Evolutionary conservation across 2,329 filamentous ascomycete genomes (phyloP).

Genomic region (Fusarium denticulatum): DNA sequence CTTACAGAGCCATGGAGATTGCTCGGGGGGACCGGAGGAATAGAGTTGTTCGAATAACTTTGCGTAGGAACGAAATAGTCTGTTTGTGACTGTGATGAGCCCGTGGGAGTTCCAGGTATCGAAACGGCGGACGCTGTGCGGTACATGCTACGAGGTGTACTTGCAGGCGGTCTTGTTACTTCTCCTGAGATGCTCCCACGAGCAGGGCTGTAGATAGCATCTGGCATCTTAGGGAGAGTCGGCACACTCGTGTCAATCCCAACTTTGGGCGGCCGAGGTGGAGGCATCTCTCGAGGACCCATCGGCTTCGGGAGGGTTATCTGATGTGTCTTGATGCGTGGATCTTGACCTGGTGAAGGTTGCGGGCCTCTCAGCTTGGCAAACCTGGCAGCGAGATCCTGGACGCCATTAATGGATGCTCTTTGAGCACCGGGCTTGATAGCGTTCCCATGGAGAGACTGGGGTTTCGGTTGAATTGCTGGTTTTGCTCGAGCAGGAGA

Average conservation of each 20-base stretch:
- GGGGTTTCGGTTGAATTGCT: conserved; percentile 72
- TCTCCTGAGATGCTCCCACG: conserved; percentile 75
- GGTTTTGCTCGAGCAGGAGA: conserved; percentile 53
- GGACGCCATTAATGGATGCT: conserved; percentile 47
- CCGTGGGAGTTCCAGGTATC: conserved; percentile 42
- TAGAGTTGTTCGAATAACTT: conserved; percentile 39
- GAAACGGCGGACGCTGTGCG: conserved; percentile 65
- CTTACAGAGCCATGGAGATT: conserved; percentile 56
- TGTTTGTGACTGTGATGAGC: conserved; percentile 42
- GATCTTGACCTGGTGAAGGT: conserved; percentile 58
- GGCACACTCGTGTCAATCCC: conserved; percentile 63
- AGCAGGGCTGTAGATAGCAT: conserved; percentile 82
- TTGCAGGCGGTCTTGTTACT: conserved; percentile 71
- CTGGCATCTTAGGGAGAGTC: conserved; percentile 74
- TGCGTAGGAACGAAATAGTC: conserved; percentile 48
- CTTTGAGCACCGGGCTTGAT: conserved; percentile 46
- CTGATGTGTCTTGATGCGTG: conserved; percentile 62
- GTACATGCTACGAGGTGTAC: conserved; percentile 71
- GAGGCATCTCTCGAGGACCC: conserved; percentile 65
- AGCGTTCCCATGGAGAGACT: conserved; percentile 70
- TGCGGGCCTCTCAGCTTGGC: conserved; percentile 62
- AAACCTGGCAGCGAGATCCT: conserved; percentile 67
- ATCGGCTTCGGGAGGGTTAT: conserved; percentile 52
- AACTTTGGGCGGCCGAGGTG: conserved; percentile 55
- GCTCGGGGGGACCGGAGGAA: conserved; percentile 50